Conservation (phyloP, 345 rosid species). For the Eucalyptus coolabah region DNA sequence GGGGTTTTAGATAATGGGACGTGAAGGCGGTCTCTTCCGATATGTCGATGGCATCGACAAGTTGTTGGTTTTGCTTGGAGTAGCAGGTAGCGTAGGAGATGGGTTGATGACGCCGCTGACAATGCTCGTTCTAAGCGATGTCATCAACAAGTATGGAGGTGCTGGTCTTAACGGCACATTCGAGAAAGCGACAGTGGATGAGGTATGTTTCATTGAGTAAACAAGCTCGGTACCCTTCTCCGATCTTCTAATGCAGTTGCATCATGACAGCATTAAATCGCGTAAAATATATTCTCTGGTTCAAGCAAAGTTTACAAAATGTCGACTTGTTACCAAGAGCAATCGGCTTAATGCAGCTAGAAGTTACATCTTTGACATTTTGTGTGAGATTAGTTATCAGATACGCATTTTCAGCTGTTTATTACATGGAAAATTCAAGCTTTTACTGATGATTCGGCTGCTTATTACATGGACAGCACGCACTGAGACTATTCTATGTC, state of each 20-base stretch:
- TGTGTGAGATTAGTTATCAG: background rate
- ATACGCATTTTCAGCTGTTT: background rate
- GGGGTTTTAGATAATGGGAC: background rate
- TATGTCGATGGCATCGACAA: slow-evolving; percentile 28
- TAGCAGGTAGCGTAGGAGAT: slow-evolving; percentile 42
- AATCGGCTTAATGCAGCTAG: background rate
- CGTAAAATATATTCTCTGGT: background rate
- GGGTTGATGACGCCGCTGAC: slow-evolving; percentile 34
- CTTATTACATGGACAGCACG: slow-evolving; percentile 9
- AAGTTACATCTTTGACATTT: background rate
- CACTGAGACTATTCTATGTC: slow-evolving; percentile 19
- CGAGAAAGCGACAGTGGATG: slow-evolving; percentile 14
- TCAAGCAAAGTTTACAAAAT: background rate
- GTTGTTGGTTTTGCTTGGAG: slow-evolving; percentile 23
- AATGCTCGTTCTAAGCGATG: slow-evolving; percentile 23
- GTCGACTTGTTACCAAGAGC: background rate
- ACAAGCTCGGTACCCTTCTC: background rate
- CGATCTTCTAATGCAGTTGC: background rate
- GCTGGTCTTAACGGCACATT: background rate
- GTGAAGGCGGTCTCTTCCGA: slow-evolving; percentile 15
- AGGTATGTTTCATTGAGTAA: slow-evolving; percentile 3
- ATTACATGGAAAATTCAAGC: background rate
- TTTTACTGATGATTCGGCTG: background rate
- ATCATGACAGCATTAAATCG: background rate
- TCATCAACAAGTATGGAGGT: slow-evolving; percentile 21